phyloP scores from a whole-genome alignment of 495 filamentous ascomycete genomes.

The Penicillium egyptiacum region DNA sequence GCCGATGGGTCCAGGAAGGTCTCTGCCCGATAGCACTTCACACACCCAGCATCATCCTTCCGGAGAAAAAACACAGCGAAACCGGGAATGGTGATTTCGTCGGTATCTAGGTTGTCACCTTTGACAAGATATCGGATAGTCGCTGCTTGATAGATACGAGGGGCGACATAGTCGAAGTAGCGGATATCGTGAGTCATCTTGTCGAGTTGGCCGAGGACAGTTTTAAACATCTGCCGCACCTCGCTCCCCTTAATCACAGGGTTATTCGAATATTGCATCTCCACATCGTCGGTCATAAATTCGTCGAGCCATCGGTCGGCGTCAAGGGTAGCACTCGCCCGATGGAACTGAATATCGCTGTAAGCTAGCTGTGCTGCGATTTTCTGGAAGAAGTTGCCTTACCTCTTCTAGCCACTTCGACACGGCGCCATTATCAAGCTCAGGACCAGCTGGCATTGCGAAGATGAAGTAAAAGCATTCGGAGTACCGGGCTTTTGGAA shows the following conservation, averaged over 20 bases:
- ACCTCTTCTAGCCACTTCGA: conserved; percentile 12
- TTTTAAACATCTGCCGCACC: conserved; percentile 17
- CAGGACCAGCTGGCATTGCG: conserved; percentile 5
- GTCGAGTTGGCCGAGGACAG: conserved; percentile 8
- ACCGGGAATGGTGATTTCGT: conserved; percentile 16
- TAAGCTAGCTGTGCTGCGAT: not conserved
- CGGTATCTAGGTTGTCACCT: conserved; percentile 7
- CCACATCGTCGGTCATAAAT: conserved; percentile 17
- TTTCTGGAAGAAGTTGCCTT: not conserved
- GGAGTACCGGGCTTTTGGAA: not conserved
- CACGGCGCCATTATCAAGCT: conserved; percentile 5
- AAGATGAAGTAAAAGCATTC: not conserved
- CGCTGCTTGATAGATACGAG: conserved; percentile 16
- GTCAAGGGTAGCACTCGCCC: conserved; percentile 9
- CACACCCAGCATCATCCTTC: not conserved
- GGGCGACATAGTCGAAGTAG: conserved; percentile 16
- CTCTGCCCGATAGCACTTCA: conserved; percentile 16
- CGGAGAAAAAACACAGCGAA: conserved; percentile 10
- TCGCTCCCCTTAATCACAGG: conserved; percentile 13
- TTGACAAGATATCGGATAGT: conserved; percentile 17
- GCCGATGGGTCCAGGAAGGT: conserved; percentile 11
- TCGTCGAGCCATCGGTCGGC: conserved; percentile 14
- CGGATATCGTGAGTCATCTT: conserved; percentile 15
- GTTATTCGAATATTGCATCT: conserved; percentile 15
- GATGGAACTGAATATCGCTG: conserved; percentile 10